phyloP scores from a whole-genome alignment of 805 yeast species.

The Wickerhamiella kurtzmanii region DNA sequence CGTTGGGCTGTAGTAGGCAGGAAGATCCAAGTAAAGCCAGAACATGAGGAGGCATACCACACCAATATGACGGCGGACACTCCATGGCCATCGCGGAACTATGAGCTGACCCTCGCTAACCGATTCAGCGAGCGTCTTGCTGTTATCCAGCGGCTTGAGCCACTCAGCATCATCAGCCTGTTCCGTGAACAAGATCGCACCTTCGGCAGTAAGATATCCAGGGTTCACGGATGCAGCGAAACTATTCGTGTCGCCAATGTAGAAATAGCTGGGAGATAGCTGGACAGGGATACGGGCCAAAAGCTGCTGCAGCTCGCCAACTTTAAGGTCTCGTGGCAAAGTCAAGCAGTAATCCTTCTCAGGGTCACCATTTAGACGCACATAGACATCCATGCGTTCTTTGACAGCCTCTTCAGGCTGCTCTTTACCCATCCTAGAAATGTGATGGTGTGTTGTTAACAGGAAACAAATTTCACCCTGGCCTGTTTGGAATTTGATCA shows the following conservation, averaged over 20 bases:
- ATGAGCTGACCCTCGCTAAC: conserved; percentile 87
- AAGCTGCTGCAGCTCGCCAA: conserved; percentile 45
- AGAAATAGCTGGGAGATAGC: conserved; percentile 69
- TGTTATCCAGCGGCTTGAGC: conserved; percentile 33
- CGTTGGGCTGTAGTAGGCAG: conserved; percentile 78
- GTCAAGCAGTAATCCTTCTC: conserved; percentile 87
- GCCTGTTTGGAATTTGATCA: neutral
- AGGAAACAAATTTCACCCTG: too few species aligned
- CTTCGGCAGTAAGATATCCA: conserved; percentile 74
- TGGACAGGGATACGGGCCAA: conserved; percentile 58
- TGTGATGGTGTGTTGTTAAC: neutral
- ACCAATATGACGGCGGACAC: conserved; percentile 22
- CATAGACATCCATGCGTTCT: conserved; percentile 32
- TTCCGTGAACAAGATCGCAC: conserved; percentile 57
- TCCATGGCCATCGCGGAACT: conserved; percentile 54
- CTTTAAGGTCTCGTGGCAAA: conserved; percentile 42
- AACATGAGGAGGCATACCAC: conserved; percentile 24
- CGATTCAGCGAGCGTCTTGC: conserved; percentile 41
- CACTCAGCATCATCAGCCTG: conserved; percentile 40
- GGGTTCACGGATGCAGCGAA: conserved; percentile 53
- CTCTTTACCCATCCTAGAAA: neutral
- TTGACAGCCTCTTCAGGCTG: neutral
- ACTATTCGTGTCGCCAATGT: conserved; percentile 47
- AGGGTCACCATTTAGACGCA: conserved; percentile 71
- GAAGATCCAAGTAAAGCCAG: conserved; percentile 92